These are phyloP conservation scores for Phlebopus sp. DNA, from an alignment of 1,284 basidiomycete genomes.

Conservation along the genomic window DNA sequence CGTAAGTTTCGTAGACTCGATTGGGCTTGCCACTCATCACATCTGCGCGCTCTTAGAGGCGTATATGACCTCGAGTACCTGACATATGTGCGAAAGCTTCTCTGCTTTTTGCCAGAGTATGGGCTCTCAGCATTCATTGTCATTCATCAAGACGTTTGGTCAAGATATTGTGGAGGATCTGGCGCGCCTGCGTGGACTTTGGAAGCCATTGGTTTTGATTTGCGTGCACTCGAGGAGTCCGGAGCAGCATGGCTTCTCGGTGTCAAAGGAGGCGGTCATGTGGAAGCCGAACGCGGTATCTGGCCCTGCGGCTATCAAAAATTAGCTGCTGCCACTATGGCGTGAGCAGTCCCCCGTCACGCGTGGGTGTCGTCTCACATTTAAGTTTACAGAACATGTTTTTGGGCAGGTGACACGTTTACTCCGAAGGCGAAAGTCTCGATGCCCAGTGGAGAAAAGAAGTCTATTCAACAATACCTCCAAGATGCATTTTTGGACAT, in stretches of 20 bases:
- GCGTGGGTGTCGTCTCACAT: conserved; percentile 19
- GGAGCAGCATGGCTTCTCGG: conserved; percentile 85
- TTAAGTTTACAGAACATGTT: conserved; percentile 56
- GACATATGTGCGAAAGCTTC: conserved; percentile 69
- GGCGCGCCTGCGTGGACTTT: conserved; percentile 93
- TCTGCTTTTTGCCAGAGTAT: conserved; percentile 77
- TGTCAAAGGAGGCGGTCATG: conserved; percentile 69
- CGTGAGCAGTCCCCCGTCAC: conserved; percentile 48
- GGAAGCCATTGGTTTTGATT: conserved; percentile 75
- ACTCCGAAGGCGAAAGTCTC: conserved; percentile 69
- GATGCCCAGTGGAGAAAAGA: conserved; percentile 43
- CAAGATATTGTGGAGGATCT: conserved; percentile 88
- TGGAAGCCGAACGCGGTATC: conserved; percentile 71
- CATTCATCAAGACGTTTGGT: conserved; percentile 94
- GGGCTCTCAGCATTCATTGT: conserved; percentile 83
- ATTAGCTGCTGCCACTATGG: conserved; percentile 83
- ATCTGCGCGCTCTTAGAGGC: conserved; percentile 47
- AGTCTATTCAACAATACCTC: conserved; percentile 79
- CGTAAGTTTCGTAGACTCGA: conserved; percentile 49
- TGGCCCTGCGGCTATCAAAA: conserved; percentile 95
- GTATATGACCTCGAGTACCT: conserved; percentile 85
- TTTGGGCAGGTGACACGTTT: conserved; percentile 89
- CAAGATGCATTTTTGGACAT: conserved; percentile 82
- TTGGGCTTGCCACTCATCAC: neutral
- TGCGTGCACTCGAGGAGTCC: conserved; percentile 70